Evolutionary conservation across 2,329 filamentous ascomycete species (phyloP).

Genomic region (Fusarium sp.): DNA sequence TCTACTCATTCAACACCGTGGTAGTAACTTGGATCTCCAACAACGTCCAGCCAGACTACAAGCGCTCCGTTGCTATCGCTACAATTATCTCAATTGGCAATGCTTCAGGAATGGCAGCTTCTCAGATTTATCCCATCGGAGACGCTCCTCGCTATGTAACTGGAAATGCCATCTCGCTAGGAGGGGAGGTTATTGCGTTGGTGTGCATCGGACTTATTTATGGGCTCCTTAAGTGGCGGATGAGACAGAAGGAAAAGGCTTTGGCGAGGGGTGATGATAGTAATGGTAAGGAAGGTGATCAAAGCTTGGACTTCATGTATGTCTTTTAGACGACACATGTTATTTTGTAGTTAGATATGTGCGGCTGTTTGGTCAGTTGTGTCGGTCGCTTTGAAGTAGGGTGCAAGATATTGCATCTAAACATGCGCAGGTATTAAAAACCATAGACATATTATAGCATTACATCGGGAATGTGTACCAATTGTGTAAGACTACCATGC

Average conservation of each 20-base stretch:
- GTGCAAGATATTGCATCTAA: neutral
- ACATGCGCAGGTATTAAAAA: neutral
- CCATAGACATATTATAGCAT: neutral
- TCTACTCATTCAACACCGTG: slow-evolving; percentile 27
- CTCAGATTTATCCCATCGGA: slow-evolving; percentile 54
- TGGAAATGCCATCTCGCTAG: slow-evolving; percentile 47
- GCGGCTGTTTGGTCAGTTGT: too few relatives aligned
- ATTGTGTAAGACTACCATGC: neutral
- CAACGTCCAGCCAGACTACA: slow-evolving; percentile 60
- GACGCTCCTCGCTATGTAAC: slow-evolving; percentile 45
- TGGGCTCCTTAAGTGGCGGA: slow-evolving; percentile 44
- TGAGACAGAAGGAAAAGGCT: slow-evolving; percentile 44
- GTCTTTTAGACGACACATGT: slow-evolving; percentile 40
- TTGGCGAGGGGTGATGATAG: slow-evolving; percentile 38
- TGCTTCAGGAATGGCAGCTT: slow-evolving; percentile 59
- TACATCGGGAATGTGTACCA: neutral
- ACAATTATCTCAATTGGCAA: slow-evolving; percentile 61
- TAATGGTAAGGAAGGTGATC: slow-evolving; percentile 36
- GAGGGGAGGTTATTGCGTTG: slow-evolving; percentile 43
- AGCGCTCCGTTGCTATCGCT: slow-evolving; percentile 59
- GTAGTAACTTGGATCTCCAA: slow-evolving; percentile 57
- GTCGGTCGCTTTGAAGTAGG: neutral
- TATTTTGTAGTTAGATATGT: too few relatives aligned
- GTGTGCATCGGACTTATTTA: slow-evolving; percentile 44
- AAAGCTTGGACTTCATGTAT: slow-evolving; percentile 32